phyloP scores from a whole-genome alignment of 768 basidiomycete genomes.

The Suillus bovinus region DNA sequence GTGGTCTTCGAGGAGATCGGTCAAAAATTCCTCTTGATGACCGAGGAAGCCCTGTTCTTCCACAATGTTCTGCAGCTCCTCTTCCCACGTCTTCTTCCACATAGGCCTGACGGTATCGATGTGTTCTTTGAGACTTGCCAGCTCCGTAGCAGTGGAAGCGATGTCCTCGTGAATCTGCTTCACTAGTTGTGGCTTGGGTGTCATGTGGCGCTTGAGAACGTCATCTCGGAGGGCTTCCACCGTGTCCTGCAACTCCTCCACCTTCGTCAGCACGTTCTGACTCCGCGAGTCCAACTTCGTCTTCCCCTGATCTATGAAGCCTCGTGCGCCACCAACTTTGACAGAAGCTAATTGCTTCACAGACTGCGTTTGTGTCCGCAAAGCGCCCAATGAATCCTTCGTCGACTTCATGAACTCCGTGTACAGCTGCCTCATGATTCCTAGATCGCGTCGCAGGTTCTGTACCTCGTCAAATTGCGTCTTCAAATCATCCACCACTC shows the following conservation, averaged over 20 bases:
- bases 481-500: conserved; percentile 80
- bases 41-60: conserved; percentile 95
- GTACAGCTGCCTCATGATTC: conserved; percentile 92
- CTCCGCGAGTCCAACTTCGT: conserved; percentile 86
- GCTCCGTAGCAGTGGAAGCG: conserved; percentile 59
- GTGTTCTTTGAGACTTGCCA: conserved; percentile 78
- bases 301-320: conserved; percentile 90
- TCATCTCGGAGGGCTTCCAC: conserved; percentile 90
- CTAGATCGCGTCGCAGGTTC: conserved; percentile 89
- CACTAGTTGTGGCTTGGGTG: conserved; percentile 74
- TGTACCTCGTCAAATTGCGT: conserved; percentile 96
- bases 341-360: conserved; percentile 85
- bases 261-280: conserved; percentile 87
- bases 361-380: conserved; percentile 82
- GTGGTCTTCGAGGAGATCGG: conserved; percentile 88
- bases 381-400: conserved; percentile 75
- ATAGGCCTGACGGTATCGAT: conserved; percentile 89
- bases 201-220: conserved; percentile 84
- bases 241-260: conserved; percentile 90
- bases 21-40: conserved; percentile 90
- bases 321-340: conserved; percentile 82
- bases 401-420: conserved; percentile 92
- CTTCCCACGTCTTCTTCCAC: conserved; percentile 99
- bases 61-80: conserved; percentile 93
- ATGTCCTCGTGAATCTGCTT: conserved; percentile 74